These are phyloP conservation scores for Colletotrichum orchidophilum DNA, from an alignment of 2,329 filamentous ascomycete genomes.

Conservation along the genomic window DNA sequence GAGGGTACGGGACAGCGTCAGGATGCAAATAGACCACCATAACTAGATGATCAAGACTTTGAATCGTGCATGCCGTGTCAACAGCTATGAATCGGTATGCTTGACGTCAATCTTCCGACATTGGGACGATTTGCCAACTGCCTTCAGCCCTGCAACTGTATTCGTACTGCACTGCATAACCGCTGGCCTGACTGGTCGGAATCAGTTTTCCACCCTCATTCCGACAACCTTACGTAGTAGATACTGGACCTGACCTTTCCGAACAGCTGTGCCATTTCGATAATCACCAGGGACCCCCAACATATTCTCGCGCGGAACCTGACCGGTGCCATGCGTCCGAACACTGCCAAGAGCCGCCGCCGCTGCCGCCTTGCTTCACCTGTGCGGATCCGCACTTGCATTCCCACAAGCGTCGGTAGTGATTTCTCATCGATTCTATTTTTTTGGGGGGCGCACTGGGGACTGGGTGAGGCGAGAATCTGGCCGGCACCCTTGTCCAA, in stretches of 20 bases:
- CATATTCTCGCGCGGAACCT: background rate
- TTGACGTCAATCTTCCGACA: background rate
- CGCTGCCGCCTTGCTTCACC: background rate
- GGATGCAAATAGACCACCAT: background rate
- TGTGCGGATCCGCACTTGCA: background rate
- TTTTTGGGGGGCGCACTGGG: no score
- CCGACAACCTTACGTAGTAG: no score
- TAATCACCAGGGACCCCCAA: background rate
- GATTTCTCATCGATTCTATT: background rate
- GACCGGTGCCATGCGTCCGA: background rate
- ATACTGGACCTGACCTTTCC: no score
- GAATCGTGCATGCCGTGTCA: background rate
- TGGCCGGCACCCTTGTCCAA: background rate
- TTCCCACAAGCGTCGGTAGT: background rate
- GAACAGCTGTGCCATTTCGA: background rate
- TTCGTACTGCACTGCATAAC: background rate
- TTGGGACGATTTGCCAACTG: background rate
- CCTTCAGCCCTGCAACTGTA: background rate
- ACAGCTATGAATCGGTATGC: background rate
- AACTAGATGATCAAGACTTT: slow-evolving; percentile 4
- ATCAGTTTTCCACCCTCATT: background rate
- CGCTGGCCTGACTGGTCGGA: background rate
- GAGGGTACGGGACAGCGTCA: no score
- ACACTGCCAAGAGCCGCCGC: background rate
- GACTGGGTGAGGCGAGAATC: no score